Evolutionary conservation across 345 rosid genomes (phyloP), one percentile per base, ranked within the genome.

Genomic region (Aquilaria sinensis): DNA sequence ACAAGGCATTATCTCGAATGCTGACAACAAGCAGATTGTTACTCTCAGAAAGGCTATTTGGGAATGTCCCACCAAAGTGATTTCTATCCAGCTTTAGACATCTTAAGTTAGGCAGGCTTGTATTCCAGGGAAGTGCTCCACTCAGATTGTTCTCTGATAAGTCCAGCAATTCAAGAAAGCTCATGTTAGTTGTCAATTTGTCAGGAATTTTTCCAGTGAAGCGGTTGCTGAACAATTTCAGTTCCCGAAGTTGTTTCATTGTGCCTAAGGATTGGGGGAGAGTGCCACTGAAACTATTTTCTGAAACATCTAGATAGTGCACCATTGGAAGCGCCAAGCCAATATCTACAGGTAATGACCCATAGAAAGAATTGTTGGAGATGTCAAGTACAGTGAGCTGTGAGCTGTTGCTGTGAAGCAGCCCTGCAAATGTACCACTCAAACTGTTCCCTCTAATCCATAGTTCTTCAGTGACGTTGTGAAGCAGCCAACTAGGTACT

Each of bases 401-500:
- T 15, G 63, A 69, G 58, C 63, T 63, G 2, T 31, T 31, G 65
- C 62, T 62, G 13, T 50, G 10, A 37, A 14, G 5, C 8, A 2
- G 41, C 56, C n/a, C 23, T 3, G 60, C 64, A 37, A 53, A 64
- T n/a, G 58, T 15, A 9, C 70, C 66, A 6, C n/a, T 65, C 53
- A 71, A 60, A 2, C 50, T 54, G 31, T 60, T 65, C 37, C 57
- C 62, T 12, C 61, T 1, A n/a, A 70, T 16, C 69, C 37, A 6
- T 37, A 64, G 43, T 30, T 47, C 53, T 54, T 49, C 46, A 41
- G 57, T 46, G 31, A 31, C 29, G 54, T 54, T 64, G 57, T 48
- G 12, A 2, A 64, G 10, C 47, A 70, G 34, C 69, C 61, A 70
- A 33, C 51, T 37, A 48, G 69, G 68, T 29, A 64, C 13, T 31